A percentile compares a stretch with the other conserved stretches of the same genome.
phyloP scores from a whole-genome alignment of 177 flowering plant species.

The Vitis hybrid region DNA sequence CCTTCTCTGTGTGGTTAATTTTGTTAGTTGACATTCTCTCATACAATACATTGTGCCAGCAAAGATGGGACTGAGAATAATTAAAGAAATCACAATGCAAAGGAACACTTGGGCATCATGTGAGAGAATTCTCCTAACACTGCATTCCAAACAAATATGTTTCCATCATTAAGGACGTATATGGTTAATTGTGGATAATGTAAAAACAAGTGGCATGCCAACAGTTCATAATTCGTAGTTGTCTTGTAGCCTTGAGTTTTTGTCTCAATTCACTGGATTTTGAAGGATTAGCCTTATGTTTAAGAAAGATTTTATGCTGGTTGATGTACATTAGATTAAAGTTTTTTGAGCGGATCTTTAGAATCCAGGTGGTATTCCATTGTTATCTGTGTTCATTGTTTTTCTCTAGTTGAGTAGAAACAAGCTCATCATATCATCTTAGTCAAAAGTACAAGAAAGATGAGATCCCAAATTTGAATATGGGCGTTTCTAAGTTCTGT shows the following conservation, averaged over 20 bases:
- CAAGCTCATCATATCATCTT: too few species aligned
- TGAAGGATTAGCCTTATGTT: neutral
- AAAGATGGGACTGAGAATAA: neutral
- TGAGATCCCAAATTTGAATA: too few species aligned
- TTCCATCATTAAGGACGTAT: neutral
- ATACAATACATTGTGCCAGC: neutral
- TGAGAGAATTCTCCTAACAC: neutral
- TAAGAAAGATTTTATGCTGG: neutral
- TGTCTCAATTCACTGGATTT: neutral
- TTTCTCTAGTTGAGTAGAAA: too few species aligned
- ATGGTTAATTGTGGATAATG: neutral
- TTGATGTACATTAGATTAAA: neutral
- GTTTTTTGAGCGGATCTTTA: neutral
- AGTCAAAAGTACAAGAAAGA: too few species aligned
- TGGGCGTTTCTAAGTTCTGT: too few species aligned
- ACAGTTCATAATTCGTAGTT: neutral
- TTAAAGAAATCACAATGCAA: neutral
- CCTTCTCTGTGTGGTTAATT: slow-evolving; percentile 2
- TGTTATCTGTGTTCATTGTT: neutral
- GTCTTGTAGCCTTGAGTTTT: neutral
- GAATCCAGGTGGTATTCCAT: neutral
- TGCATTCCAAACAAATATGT: neutral
- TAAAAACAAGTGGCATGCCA: neutral
- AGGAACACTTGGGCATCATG: neutral
- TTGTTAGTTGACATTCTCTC: neutral